Conservation (phyloP, 768 basidiomycete genomes). For the Suillus decipiens region DNA sequence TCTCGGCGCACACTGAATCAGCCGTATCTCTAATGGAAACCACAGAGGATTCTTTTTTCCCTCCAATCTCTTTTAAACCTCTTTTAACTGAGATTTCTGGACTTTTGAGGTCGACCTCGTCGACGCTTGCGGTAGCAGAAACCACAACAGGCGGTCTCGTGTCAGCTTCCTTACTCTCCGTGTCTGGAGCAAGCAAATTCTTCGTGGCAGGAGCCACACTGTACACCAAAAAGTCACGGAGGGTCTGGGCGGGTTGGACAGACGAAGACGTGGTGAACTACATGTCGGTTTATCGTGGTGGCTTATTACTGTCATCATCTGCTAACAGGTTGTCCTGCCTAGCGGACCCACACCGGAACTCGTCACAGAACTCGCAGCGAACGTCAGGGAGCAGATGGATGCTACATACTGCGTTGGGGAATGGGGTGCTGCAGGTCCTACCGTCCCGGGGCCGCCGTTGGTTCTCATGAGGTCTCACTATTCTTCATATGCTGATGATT, state of each 20-base stretch:
- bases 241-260: constrained; percentile 22
- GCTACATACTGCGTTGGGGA: constrained; percentile 22
- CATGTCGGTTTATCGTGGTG: constrained; percentile 8
- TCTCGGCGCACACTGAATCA: too few species aligned
- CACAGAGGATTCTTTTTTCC: constrained; percentile 7
- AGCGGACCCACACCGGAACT: constrained; percentile 23
- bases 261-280: constrained; percentile 18
- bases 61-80: constrained; percentile 18
- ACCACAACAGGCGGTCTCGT: constrained; percentile 25
- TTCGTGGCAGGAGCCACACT: constrained; percentile 20
- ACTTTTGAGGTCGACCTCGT: constrained; percentile 13
- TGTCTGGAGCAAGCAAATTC: constrained; percentile 22
- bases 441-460: constrained; percentile 9
- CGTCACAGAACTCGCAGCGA: constrained; percentile 18
- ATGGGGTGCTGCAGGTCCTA: constrained; percentile 23
- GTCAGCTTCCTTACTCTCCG: constrained; percentile 20
- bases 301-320: background rate
- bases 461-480: constrained; percentile 12
- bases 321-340: background rate
- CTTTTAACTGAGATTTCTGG: constrained; percentile 17
- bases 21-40: too few species aligned
- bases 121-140: constrained; percentile 21
- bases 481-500: background rate
- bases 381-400: constrained; percentile 15
- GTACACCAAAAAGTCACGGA: constrained; percentile 18